Evolutionary conservation across 495 filamentous ascomycete species (phyloP), one percentile per base, ranked within the genome.

Genomic region (Cairneyella variabilis): DNA sequence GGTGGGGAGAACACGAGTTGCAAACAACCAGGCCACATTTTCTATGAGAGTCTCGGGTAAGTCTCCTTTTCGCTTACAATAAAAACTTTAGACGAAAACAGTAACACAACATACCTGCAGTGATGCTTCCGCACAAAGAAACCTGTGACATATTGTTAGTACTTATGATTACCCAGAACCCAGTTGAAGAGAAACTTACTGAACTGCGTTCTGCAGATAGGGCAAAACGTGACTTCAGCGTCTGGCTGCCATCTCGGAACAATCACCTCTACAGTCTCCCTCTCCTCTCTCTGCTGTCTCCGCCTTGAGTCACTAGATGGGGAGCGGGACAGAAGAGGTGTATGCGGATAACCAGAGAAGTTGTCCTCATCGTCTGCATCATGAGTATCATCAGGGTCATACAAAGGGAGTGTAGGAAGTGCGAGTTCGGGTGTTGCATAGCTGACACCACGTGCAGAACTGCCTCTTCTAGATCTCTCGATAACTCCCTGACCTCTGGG

Each of bases 1-100:
- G 83, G 67, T 97, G 92, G 3, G 95, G 93, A 3, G 95, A 97
- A 69, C 93, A 98, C 16, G 79, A 71, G 48, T 85, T 81, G 66
- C 93, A 98, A 12, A 98, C 95, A 1, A 98, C 95, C 25, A 91
- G 79, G 6, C 93, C 93, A 68, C 93, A 98, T 74, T 96, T 97
- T 47, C 91, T 90, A 54, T 8, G 10, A 27, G 3, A 30, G 10
- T 52, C 32, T 64, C 53, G 60, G 34, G 23, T 46, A 32, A 18
- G 22, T n/a, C 7, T 32, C 22, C 21, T 34, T 7, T 6, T 37
- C 20, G 9, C 18, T 25, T 22, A 18, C 14, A 3, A 20, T 2
- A 3, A 17, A 27, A 25, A 46, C 22, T 28, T 46, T 14, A 9
- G 11, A 46, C 23, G 3, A 12, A 46, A 21, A 37, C 25, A 45